These are phyloP conservation scores for Lineolata rhizophorae DNA, from an alignment of 495 filamentous ascomycete species.

Conservation along the genomic window DNA sequence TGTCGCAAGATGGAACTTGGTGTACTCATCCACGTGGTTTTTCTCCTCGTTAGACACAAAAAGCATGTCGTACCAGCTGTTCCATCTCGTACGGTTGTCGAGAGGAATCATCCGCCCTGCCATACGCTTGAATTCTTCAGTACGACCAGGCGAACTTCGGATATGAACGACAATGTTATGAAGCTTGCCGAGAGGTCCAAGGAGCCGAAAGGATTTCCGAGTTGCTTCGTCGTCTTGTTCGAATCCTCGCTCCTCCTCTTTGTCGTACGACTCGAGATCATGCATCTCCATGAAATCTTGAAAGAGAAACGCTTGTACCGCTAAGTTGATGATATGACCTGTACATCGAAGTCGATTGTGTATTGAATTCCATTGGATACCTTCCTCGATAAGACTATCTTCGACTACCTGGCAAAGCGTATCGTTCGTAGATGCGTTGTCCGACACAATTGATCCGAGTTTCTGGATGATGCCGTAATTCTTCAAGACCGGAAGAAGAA, in stretches of 20 bases:
- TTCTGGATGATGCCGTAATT: neutral
- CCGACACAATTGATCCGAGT: constrained; percentile 1
- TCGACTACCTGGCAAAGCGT: constrained; percentile 1
- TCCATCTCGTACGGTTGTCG: neutral
- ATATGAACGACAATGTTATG: neutral
- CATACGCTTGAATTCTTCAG: neutral
- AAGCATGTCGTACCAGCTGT: neutral
- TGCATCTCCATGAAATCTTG: neutral
- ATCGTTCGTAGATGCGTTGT: constrained; percentile 2
- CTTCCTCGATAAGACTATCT: constrained; percentile 1
- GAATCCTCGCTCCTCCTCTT: neutral
- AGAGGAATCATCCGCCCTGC: neutral
- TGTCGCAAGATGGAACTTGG: neutral
- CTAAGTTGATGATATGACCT: neutral
- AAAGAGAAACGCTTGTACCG: constrained; percentile 2
- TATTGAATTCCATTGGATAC: constrained; percentile 1
- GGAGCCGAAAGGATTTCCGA: neutral
- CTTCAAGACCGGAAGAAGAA: neutral
- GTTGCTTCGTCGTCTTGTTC: neutral
- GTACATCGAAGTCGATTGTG: neutral
- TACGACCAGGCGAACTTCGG: neutral
- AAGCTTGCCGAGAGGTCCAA: neutral
- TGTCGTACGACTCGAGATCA: constrained; percentile 1
- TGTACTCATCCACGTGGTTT: neutral
- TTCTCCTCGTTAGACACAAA: neutral